Evolutionary conservation across 495 filamentous ascomycete genomes (phyloP).

Genomic region (Neurospora africana): DNA sequence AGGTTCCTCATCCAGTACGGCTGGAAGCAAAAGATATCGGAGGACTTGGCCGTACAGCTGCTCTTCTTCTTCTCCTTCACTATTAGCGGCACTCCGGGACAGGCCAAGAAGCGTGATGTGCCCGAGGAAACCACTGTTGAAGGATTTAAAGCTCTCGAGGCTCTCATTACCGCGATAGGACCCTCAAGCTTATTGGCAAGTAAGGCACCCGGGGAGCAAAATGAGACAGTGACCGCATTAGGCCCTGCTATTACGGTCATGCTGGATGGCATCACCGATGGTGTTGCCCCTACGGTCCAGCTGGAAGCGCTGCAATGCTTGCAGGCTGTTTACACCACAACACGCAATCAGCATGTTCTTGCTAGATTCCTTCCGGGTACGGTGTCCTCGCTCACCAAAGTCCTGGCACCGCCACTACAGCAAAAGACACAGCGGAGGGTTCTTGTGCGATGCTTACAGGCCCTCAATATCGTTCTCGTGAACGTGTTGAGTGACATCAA

Average conservation of each 20-base stretch:
- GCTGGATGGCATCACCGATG: slow-evolving; percentile 56
- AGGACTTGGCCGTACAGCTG: slow-evolving; percentile 69
- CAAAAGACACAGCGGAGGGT: slow-evolving; percentile 54
- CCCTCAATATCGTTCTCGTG: slow-evolving; percentile 50
- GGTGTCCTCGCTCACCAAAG: slow-evolving; percentile 68
- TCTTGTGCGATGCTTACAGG: slow-evolving; percentile 48
- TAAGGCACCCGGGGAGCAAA: slow-evolving; percentile 15
- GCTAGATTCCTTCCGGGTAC: slow-evolving; percentile 83
- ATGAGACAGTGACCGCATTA: slow-evolving; percentile 63
- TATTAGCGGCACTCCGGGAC: slow-evolving; percentile 55
- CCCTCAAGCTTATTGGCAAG: slow-evolving; percentile 22
- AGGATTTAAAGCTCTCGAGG: slow-evolving; percentile 31
- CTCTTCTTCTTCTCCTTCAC: slow-evolving; percentile 76
- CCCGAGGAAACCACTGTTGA: slow-evolving; percentile 62
- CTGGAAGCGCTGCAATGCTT: slow-evolving; percentile 55
- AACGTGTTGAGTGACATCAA: slow-evolving; percentile 55
- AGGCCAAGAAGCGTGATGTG: slow-evolving; percentile 31
- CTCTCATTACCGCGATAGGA: slow-evolving; percentile 30
- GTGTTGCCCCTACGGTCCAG: slow-evolving; percentile 51
- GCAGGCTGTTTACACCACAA: slow-evolving; percentile 46
- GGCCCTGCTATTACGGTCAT: slow-evolving; percentile 75
- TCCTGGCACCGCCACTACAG: slow-evolving; percentile 57
- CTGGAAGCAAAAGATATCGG: slow-evolving; percentile 59
- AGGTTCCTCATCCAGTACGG: slow-evolving; percentile 60
- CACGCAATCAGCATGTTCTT: slow-evolving; percentile 60